Conservation (phyloP, 345 rosid genomes). For the Citrus reticulata region DNA sequence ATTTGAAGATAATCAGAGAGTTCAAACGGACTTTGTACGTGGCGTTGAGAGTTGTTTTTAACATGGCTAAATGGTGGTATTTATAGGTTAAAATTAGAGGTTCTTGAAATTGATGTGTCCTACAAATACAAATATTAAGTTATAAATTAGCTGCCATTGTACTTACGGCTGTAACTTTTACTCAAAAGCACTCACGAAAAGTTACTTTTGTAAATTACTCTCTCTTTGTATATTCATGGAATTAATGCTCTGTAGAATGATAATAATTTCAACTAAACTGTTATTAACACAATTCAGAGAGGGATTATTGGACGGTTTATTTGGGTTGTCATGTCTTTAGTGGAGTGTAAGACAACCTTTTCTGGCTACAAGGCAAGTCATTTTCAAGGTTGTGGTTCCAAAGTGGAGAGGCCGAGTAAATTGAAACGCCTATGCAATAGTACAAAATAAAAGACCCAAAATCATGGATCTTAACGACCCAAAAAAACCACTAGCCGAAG, state of each 20-base stretch:
- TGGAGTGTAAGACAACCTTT: no score
- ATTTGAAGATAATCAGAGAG: neutral
- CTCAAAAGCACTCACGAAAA: no score
- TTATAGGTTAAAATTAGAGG: neutral
- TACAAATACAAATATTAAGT: neutral
- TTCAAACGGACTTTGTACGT: neutral
- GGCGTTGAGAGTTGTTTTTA: neutral
- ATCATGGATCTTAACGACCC: neutral
- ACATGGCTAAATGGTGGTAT: neutral
- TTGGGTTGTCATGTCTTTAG: no score
- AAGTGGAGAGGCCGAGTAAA: neutral
- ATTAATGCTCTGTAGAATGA: no score
- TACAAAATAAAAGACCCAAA: neutral
- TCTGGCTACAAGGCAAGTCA: neutral
- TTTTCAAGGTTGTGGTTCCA: conserved; percentile 7
- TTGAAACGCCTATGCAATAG: no score
- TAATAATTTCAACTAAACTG: no score
- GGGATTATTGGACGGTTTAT: no score
- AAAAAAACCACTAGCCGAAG: neutral
- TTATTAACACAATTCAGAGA: no score
- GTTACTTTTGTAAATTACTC: no score
- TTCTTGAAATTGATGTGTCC: neutral
- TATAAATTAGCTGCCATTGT: no score
- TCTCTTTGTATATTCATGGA: no score
- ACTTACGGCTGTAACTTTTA: no score